These are phyloP conservation scores for Fragilaria crotonensis DNA, from an alignment of 108 stramenopile genomes.

Conservation along the genomic window DNA sequence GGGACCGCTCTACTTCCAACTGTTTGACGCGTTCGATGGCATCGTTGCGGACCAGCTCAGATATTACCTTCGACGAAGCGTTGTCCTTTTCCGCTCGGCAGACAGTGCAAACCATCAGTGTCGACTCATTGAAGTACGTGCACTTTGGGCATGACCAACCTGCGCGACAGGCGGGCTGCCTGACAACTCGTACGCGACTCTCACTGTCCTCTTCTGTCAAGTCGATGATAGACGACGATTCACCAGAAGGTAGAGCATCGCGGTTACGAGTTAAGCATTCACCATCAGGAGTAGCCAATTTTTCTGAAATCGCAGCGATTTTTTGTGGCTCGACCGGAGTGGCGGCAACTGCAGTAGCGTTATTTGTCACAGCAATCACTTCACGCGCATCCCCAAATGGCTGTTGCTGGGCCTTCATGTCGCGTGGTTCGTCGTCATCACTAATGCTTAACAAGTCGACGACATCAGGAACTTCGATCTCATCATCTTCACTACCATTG, in stretches of 20 bases:
- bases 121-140: background rate
- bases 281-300: background rate
- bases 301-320: background rate
- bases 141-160: background rate
- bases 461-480: conserved; percentile 7
- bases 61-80: background rate
- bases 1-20: background rate
- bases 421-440: too few species aligned
- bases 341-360: background rate
- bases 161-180: background rate
- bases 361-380: background rate
- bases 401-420: too few species aligned
- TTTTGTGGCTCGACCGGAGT: background rate
- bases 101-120: background rate
- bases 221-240: too few species aligned
- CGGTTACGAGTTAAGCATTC: background rate
- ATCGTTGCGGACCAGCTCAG: background rate
- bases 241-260: background rate
- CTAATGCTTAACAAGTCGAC: conserved; percentile 4
- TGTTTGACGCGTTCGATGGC: background rate
- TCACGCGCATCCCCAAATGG: too few species aligned
- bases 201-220: too few species aligned
- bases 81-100: background rate
- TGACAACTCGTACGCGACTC: too few species aligned
- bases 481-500: conserved; percentile 5